Evolutionary conservation across 495 filamentous ascomycete species (phyloP).

Genomic region (Diplogelasinospora grovesii): DNA sequence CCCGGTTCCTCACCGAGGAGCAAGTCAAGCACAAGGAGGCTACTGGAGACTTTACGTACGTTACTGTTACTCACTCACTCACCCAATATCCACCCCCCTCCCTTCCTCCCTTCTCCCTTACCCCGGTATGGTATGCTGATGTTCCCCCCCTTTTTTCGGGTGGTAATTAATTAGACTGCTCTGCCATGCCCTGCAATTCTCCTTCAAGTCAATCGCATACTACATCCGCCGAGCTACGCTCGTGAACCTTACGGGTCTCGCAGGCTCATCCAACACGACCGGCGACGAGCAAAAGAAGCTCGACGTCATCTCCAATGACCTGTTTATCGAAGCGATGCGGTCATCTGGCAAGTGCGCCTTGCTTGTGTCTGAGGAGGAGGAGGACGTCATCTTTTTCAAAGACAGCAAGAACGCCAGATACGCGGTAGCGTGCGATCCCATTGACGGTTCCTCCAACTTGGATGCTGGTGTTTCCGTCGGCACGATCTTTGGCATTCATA

Average conservation of each 20-base stretch:
- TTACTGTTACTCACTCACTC: slow-evolving; percentile 3
- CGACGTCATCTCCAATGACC: slow-evolving; percentile 96
- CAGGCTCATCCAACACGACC: slow-evolving; percentile 89
- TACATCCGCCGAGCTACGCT: slow-evolving; percentile 97
- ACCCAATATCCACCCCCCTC: neutral
- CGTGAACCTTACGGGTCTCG: slow-evolving; percentile 91
- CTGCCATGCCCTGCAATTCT: slow-evolving; percentile 96
- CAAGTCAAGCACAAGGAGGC: slow-evolving; percentile 89
- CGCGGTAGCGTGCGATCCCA: slow-evolving; percentile 94
- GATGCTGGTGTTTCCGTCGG: slow-evolving; percentile 97
- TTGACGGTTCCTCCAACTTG: slow-evolving; percentile 95
- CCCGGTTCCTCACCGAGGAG: slow-evolving; percentile 91
- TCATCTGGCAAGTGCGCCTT: slow-evolving; percentile 83
- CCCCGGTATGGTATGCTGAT: too few species aligned
- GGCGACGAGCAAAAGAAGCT: slow-evolving; percentile 99
- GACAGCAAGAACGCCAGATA: slow-evolving; percentile 77
- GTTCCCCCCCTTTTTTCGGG: neutral
- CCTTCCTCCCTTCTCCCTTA: neutral
- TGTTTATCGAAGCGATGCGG: slow-evolving; percentile 91
- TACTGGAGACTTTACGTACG: slow-evolving; percentile 96
- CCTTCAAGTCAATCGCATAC: slow-evolving; percentile 99
- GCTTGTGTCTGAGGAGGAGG: slow-evolving; percentile 94
- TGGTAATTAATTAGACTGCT: slow-evolving; percentile 54
- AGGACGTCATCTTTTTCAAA: slow-evolving; percentile 80
- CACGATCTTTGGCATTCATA: slow-evolving; percentile 95